Evolutionary conservation across 148 eudicot genomes (phyloP), one percentile per base, ranked within the genome.

Genomic region (Arbutus unedo): DNA sequence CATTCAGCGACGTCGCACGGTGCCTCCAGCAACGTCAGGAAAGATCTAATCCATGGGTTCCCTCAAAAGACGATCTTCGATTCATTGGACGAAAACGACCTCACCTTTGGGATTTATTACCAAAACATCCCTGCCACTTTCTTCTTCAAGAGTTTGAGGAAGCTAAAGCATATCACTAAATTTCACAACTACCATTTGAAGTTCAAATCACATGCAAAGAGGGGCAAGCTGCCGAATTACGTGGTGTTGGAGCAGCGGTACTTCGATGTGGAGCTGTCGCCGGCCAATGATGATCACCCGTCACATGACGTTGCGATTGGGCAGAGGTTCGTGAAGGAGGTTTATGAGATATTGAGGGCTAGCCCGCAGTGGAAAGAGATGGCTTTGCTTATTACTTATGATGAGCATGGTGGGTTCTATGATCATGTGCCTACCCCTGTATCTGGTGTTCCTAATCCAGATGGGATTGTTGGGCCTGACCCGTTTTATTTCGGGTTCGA

Each of bases 1-100:
- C 99, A 96, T 71, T 96, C 99, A 0, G 98, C 97, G 2, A 96
- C 99, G 3, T 94, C 98, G 1, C 99, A 96, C 82, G 99, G 99
- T 2, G 99, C 99, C 4, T 89, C 93, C 41, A 94, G 98, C 81
- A 96, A 96, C 77, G 98, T 96, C 0, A 74, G 97, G 62, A 96
- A 91, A 47, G 98, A 94, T 67, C 79, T 96, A 19, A 87, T 96
- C 75, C 80, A 94, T 53, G 99, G 99, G 4, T 96, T 96, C 72
- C 99, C 99, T 0, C 99, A 96, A 31, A 93, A 87, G 55, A 94
- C 99, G 2, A 93, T 96, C 19, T 96, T 96, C 72, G 99, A 96
- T 72, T 96, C 99, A 2, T 59, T 96, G 74, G 99, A 96, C 66
- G 99, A 96, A 78, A 93, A 90, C 82, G 93, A 78, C 74, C 90